Percentiles rank a stretch among this genome's conserved stretches.
Evolutionary conservation across 2,329 filamentous ascomycete species (phyloP).

Genomic region (Aspergillus alliaceus): DNA sequence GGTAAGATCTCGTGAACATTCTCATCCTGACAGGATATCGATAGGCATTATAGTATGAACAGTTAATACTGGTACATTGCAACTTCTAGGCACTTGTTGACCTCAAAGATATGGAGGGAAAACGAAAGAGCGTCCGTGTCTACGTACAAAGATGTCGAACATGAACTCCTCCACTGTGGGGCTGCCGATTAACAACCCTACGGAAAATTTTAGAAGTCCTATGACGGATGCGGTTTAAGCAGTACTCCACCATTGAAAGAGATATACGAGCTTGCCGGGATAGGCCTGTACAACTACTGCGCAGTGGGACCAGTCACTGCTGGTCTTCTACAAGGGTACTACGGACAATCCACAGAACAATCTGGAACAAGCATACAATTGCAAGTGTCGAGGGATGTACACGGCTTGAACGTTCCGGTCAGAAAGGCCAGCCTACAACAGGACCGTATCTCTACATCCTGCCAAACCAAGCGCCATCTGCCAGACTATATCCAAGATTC

Average conservation of each 20-base stretch:
- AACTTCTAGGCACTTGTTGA: background rate
- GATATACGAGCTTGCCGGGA: background rate
- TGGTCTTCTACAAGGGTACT: background rate
- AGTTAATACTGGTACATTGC: background rate
- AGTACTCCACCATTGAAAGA: background rate
- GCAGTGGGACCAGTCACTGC: background rate
- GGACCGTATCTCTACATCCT: constrained; percentile 1
- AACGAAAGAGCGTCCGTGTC: background rate
- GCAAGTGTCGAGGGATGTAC: constrained; percentile 3
- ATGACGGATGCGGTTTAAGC: background rate
- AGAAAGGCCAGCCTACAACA: background rate
- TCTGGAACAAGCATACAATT: constrained; percentile 6
- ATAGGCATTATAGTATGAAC: background rate
- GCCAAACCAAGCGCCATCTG: background rate
- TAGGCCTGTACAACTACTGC: background rate
- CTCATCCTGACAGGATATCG: background rate
- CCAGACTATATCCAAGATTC: background rate
- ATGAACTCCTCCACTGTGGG: background rate
- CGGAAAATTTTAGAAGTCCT: background rate
- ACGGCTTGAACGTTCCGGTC: background rate
- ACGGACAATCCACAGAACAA: background rate
- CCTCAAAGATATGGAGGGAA: background rate
- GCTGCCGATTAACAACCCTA: background rate
- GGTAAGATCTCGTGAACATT: no score
- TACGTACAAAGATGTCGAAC: background rate